Evolutionary conservation across 2,329 filamentous ascomycete genomes (phyloP).

Genomic region (Aspergillus felis): DNA sequence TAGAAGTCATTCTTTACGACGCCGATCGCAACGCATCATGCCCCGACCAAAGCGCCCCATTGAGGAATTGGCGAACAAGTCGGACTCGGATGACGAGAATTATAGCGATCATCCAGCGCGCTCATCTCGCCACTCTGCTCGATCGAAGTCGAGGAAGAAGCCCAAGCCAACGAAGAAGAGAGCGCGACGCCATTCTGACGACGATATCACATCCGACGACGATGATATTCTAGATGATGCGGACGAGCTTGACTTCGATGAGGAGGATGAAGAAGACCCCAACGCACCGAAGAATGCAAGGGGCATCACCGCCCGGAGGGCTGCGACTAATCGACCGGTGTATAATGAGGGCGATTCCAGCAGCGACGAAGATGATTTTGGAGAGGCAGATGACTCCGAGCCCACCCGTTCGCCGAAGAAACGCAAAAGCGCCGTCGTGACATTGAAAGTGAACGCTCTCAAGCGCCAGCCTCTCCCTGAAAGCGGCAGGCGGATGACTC

Average conservation of each 20-base stretch:
- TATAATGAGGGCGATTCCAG: slow-evolving; percentile 55
- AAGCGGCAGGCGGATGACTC: slow-evolving; percentile 51
- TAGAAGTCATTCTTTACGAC: background rate
- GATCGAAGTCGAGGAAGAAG: slow-evolving; percentile 33
- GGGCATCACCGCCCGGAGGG: slow-evolving; percentile 53
- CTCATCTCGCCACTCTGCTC: slow-evolving; percentile 23
- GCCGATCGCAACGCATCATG: slow-evolving; percentile 23
- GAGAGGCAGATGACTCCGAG: slow-evolving; percentile 21
- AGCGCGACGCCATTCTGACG: slow-evolving; percentile 46
- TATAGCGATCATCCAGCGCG: slow-evolving; percentile 38
- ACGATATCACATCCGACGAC: slow-evolving; percentile 37
- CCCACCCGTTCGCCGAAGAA: slow-evolving; percentile 14
- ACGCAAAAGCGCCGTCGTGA: slow-evolving; percentile 25
- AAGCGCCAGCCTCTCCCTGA: slow-evolving; percentile 24
- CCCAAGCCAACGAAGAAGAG: slow-evolving; percentile 33
- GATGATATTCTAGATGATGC: slow-evolving; percentile 35
- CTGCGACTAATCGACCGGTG: slow-evolving; percentile 51
- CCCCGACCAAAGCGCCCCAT: slow-evolving; percentile 38
- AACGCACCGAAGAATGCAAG: slow-evolving; percentile 53
- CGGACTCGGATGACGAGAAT: slow-evolving; percentile 44
- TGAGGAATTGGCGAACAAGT: slow-evolving; percentile 42
- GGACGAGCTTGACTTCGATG: slow-evolving; percentile 45
- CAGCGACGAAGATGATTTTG: slow-evolving; percentile 30
- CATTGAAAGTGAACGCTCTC: slow-evolving; percentile 27
- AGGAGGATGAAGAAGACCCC: slow-evolving; percentile 39